Base-by-base conservation (phyloP, 108 stramenopile genomes). In the Stephanodiscus minutulus region DNA sequence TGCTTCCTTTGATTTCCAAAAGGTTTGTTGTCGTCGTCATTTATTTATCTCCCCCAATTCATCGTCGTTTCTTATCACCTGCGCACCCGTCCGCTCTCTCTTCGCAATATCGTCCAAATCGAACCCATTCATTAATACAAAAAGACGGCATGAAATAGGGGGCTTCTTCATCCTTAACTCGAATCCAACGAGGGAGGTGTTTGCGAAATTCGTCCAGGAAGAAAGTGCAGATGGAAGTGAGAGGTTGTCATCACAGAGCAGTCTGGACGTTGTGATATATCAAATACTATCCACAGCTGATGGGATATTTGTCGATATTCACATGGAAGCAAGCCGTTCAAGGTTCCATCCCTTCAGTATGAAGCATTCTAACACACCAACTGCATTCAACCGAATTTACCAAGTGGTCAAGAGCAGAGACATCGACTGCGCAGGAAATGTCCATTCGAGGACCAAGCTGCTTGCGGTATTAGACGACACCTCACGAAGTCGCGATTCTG, bases 341-440 rank as follows among this genome's bases (percentile, higher is more conserved):
- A 47, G 73, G n/a, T 90, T 92, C 58, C 63, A 64, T 68, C 87
- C 87, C 6, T 82, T 74, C 47, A 37, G 56, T 62, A n/a, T 66
- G 24, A 68, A 55, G 18, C 63, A 64, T 29, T 61, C 20, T 50
- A 43, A 41, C 28, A 12, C 39, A 24, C n/a, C 61, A 41, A 68
- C 39, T 33, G 8, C 61, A 41, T 92, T 92, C 49, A 54, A 73
- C 46, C 66, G 56, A 20, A 82, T 93, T 31, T 82, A 82, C 22
- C 70, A 87, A 28, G 69, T 64, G 20, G 72, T 93, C 13, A 78
- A 80, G 50, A 61, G 60, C 27, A 77, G 84, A 46, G 92, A 93
- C 56, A 82, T 86, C 66, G 87, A 88, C 36, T 93, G 92, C 73
- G 87, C 86, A 20, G 64, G 70, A 70, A 90, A 90, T 43, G 21